Evolutionary conservation across 176 grass and related monocot genomes (phyloP).

Genomic region (Carex kokanica): DNA sequence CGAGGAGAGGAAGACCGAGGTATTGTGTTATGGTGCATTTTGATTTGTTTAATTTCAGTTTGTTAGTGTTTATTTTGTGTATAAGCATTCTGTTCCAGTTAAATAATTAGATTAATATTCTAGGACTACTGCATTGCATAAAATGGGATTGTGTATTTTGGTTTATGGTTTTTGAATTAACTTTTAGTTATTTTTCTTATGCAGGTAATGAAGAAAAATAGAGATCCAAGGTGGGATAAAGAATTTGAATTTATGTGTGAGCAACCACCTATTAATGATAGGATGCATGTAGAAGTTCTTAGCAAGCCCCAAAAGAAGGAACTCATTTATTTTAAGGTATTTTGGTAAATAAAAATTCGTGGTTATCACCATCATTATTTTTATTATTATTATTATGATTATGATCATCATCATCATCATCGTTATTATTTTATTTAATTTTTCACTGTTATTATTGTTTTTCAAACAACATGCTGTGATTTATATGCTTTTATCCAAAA

Average conservation of each 20-base stretch:
- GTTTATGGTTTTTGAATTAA: not conserved
- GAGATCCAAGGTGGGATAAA: conserved; percentile 82
- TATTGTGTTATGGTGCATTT: conserved; percentile 15
- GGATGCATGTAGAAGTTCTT: conserved; percentile 72
- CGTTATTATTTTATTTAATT: not conserved
- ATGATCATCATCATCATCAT: too few species aligned
- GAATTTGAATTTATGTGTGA: conserved; percentile 89
- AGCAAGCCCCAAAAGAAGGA: conserved; percentile 69
- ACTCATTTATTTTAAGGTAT: conserved; percentile 85
- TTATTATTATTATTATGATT: too few species aligned
- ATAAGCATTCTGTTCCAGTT: not conserved
- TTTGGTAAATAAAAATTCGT: not conserved
- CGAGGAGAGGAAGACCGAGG: conserved; percentile 90
- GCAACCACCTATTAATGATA: conserved; percentile 71
- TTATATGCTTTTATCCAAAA: conserved; percentile 1
- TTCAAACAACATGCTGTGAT: not conserved
- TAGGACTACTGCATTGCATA: not conserved
- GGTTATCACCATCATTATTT: too few species aligned
- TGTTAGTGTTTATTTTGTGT: not conserved
- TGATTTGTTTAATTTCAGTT: too few species aligned
- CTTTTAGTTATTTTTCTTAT: not conserved
- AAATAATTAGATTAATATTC: not conserved
- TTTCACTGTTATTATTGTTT: not conserved
- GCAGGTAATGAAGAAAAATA: conserved; percentile 89
- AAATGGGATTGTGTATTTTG: not conserved